phyloP scores from a whole-genome alignment of 805 yeast species.

The Osmozyma mogii region DNA sequence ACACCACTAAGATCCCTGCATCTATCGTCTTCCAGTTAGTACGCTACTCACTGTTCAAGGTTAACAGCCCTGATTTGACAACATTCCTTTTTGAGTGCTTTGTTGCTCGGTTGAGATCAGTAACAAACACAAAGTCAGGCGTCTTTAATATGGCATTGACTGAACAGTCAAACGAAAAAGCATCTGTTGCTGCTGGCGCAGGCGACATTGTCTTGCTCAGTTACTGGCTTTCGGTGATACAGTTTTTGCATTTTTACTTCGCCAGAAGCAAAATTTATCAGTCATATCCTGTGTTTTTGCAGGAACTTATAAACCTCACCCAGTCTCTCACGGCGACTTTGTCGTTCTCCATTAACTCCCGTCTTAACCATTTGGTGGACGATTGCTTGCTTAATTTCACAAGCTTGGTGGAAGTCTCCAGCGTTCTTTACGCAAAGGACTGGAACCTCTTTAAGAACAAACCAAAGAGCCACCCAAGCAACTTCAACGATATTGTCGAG shows the following conservation, averaged over 20 bases:
- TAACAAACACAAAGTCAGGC: conserved; percentile 54
- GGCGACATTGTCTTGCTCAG: conserved; percentile 68
- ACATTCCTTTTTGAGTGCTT: conserved; percentile 54
- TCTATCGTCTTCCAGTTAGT: conserved; percentile 61
- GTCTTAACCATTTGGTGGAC: conserved; percentile 50
- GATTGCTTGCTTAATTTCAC: conserved; percentile 67
- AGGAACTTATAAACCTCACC: conserved; percentile 44
- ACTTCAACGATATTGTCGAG: conserved; percentile 65
- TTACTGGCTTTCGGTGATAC: conserved; percentile 82
- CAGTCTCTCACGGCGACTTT: conserved; percentile 62
- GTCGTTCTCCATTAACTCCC: conserved; percentile 55
- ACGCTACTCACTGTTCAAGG: conserved; percentile 57
- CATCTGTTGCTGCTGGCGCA: conserved; percentile 17
- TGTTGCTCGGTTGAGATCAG: conserved; percentile 52
- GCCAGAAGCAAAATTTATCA: conserved; percentile 53
- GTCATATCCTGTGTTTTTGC: conserved; percentile 50
- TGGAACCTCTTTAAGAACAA: conserved; percentile 47
- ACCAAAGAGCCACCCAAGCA: conserved; percentile 33
- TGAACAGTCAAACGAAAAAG: conserved; percentile 10
- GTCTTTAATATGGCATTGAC: conserved; percentile 37
- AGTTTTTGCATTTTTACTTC: conserved; percentile 70
- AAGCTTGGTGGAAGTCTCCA: conserved; percentile 74
- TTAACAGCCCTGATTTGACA: conserved; percentile 47
- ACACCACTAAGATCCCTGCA: conserved; percentile 54
- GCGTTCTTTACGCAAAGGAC: conserved; percentile 65